Conservation (phyloP, 176 grass and related monocot species). For the Otatea glauca region DNA sequence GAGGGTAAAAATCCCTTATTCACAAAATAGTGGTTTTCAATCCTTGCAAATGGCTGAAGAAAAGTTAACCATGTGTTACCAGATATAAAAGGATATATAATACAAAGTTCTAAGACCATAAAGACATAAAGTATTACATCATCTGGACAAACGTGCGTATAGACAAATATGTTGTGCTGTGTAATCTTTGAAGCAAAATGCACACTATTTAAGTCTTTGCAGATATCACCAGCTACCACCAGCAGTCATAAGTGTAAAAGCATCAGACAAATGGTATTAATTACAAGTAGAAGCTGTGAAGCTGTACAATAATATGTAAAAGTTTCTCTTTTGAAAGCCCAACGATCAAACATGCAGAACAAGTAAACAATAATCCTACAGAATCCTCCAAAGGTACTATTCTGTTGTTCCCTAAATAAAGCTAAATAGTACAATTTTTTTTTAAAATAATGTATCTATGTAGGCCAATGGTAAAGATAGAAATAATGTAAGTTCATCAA, state of each 20-base stretch:
- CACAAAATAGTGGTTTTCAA: conserved; percentile 94
- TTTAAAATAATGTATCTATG: too few relatives aligned
- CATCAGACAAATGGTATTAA: not conserved
- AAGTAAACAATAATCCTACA: not conserved
- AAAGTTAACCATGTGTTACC: not conserved
- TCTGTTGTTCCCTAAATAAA: not conserved
- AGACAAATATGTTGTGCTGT: not conserved
- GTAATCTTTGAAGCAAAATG: not conserved
- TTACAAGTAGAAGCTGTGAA: not conserved
- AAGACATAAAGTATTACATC: not conserved
- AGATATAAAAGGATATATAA: conserved; percentile 9
- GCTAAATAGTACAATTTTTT: not conserved
- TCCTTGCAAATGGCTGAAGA: conserved; percentile 88
- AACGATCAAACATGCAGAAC: not conserved
- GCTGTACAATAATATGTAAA: not conserved
- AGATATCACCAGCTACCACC: not conserved
- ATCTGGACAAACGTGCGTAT: not conserved
- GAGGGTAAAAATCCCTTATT: conserved; percentile 90
- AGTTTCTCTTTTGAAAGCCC: not conserved
- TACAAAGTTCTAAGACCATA: not conserved
- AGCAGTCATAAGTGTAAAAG: not conserved
- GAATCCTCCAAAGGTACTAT: not conserved
- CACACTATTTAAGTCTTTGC: not conserved
- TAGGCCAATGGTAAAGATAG: too few relatives aligned
- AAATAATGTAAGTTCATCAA: not conserved